These are phyloP conservation scores for Persicaria maculosa DNA, from an alignment of 148 eudicot species.

Conservation along the genomic window DNA sequence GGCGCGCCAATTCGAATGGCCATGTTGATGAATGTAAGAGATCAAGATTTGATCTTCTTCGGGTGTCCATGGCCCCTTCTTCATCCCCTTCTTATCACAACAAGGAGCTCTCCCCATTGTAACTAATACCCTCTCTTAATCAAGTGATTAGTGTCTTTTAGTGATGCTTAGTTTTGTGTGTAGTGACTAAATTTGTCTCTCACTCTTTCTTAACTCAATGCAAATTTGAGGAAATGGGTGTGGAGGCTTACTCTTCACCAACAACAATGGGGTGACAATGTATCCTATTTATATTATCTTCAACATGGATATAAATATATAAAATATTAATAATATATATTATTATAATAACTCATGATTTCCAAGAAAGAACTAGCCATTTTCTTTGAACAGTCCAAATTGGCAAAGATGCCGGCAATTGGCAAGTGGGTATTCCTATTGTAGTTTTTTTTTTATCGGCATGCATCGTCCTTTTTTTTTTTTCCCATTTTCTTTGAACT, in stretches of 20 bases:
- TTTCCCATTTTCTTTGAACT: background rate
- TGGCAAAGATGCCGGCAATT: background rate
- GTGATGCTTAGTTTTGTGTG: background rate
- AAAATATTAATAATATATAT: background rate
- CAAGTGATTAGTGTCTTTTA: background rate
- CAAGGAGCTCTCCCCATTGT: slow-evolving; percentile 68
- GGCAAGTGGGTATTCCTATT: background rate
- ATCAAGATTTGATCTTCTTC: slow-evolving; percentile 55
- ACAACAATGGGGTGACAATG: background rate
- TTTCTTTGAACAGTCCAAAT: slow-evolving; percentile 2
- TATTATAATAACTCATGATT: background rate
- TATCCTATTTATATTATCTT: background rate
- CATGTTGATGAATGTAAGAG: slow-evolving; percentile 35
- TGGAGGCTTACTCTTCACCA: background rate
- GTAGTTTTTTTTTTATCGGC: background rate
- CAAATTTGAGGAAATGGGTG: background rate
- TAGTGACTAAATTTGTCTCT: background rate
- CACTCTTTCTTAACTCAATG: too few relatives aligned
- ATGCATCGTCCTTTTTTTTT: background rate
- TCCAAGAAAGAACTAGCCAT: background rate
- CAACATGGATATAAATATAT: background rate
- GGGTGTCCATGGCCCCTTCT: slow-evolving; percentile 57
- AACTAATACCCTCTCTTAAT: background rate
- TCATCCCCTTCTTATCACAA: slow-evolving; percentile 55
- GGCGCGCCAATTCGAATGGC: slow-evolving; percentile 63